Conservation (phyloP, 768 basidiomycete species). For the Xanthoconium stramineum region DNA sequence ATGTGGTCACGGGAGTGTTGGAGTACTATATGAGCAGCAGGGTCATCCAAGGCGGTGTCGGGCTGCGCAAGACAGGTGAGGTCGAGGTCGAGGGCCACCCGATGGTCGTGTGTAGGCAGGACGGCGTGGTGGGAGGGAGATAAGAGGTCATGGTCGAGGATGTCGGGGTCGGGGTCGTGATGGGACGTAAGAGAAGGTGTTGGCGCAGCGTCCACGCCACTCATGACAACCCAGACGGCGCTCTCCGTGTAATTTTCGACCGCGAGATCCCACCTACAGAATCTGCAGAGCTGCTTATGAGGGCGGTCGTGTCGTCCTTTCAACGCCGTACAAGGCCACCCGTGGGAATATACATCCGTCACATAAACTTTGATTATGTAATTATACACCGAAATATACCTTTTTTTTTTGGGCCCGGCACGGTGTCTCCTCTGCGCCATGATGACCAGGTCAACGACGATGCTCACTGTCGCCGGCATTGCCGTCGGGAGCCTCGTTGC, state of each 20-base stretch:
- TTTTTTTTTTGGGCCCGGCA: not conserved
- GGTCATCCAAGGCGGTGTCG: slow-evolving; percentile 26
- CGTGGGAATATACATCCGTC: slow-evolving; percentile 19
- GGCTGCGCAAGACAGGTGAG: slow-evolving; percentile 28
- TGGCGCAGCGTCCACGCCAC: slow-evolving; percentile 38
- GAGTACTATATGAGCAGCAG: slow-evolving; percentile 26
- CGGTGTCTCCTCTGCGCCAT: not conserved
- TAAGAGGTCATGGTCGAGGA: slow-evolving; percentile 32
- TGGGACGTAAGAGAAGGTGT: slow-evolving; percentile 29
- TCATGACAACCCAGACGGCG: slow-evolving; percentile 36
- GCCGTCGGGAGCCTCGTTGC: slow-evolving; percentile 59
- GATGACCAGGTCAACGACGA: slow-evolving; percentile 35
- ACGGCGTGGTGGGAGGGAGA: slow-evolving; percentile 29
- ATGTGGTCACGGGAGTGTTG: slow-evolving; percentile 31
- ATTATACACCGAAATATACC: slow-evolving; percentile 7
- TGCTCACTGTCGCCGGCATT: slow-evolving; percentile 40
- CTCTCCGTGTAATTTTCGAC: slow-evolving; percentile 18
- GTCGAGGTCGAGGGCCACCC: slow-evolving; percentile 28
- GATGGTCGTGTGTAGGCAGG: slow-evolving; percentile 31
- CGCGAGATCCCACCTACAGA: slow-evolving; percentile 20
- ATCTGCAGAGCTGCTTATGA: slow-evolving; percentile 20
- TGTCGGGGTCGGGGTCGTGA: slow-evolving; percentile 30
- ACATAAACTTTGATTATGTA: slow-evolving; percentile 19
- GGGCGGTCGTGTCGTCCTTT: slow-evolving; percentile 23
- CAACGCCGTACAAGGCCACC: slow-evolving; percentile 16